phyloP scores from a whole-genome alignment of 2,329 filamentous ascomycete genomes.

The Aspergillus fijiensis region DNA sequence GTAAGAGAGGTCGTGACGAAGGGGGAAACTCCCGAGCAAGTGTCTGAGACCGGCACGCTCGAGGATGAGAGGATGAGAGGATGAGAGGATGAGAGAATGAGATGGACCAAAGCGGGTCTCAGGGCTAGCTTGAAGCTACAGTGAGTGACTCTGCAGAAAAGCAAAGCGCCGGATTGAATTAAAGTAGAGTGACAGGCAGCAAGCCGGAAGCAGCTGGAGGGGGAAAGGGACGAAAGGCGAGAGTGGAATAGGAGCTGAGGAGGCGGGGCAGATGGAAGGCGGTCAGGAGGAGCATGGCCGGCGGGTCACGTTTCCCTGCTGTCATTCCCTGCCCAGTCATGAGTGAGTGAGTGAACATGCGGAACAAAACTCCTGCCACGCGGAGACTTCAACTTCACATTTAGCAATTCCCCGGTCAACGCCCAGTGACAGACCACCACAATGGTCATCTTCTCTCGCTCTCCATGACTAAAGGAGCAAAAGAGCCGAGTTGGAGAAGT shows the following conservation, averaged over 20 bases:
- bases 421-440: background rate
- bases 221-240: background rate
- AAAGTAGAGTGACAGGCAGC: background rate
- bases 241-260: constrained; percentile 6
- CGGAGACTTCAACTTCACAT: background rate
- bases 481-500: background rate
- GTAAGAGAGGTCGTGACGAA: constrained; percentile 3
- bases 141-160: background rate
- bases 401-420: background rate
- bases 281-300: background rate
- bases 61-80: background rate
- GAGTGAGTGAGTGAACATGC: too few relatives aligned
- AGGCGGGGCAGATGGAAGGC: constrained; percentile 3
- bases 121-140: background rate
- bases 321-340: background rate
- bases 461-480: background rate
- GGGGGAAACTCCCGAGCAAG: constrained; percentile 4
- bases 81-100: background rate
- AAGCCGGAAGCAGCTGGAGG: constrained; percentile 3
- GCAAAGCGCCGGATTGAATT: background rate
- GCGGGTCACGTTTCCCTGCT: background rate
- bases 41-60: background rate
- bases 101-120: background rate
- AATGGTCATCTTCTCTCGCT: background rate
- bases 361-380: background rate